phyloP scores from a whole-genome alignment of 805 yeast genomes.

The Myxozyma sirexii region DNA sequence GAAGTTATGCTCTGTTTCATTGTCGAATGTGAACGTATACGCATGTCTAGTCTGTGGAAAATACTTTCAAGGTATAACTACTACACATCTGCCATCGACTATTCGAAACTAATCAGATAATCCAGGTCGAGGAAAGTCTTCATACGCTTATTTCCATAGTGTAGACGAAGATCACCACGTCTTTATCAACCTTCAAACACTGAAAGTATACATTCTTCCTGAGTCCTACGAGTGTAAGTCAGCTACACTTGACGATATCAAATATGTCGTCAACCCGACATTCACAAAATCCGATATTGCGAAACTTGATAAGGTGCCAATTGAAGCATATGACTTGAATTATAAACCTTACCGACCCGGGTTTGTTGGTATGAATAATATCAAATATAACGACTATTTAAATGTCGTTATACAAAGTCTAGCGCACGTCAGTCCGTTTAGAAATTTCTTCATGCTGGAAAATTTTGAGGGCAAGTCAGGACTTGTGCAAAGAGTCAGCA shows the following conservation, averaged over 20 bases:
- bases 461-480: constrained; percentile 37
- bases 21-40: constrained; percentile 64
- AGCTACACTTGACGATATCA: constrained; percentile 54
- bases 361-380: constrained; percentile 63
- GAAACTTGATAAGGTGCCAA: constrained; percentile 40
- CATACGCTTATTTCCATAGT: constrained; percentile 71
- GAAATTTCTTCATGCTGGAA: constrained; percentile 51
- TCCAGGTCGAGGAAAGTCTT: constrained; percentile 59
- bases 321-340: constrained; percentile 48
- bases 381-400: constrained; percentile 54
- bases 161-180: constrained; percentile 65
- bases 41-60: constrained; percentile 76
- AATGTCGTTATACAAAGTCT: constrained; percentile 61
- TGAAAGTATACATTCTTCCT: constrained; percentile 62
- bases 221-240: constrained; percentile 54
- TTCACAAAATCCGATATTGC: constrained; percentile 47
- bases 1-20: constrained; percentile 63
- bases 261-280: constrained; percentile 55
- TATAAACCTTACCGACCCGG: constrained; percentile 60
- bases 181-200: constrained; percentile 56
- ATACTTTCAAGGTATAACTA: constrained; percentile 51
- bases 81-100: neutral
- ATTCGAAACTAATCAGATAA: neutral
- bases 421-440: constrained; percentile 54
- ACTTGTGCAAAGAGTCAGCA: constrained; percentile 50